phyloP scores from a whole-genome alignment of 805 yeast genomes.

The Myxozyma kluyveri region DNA sequence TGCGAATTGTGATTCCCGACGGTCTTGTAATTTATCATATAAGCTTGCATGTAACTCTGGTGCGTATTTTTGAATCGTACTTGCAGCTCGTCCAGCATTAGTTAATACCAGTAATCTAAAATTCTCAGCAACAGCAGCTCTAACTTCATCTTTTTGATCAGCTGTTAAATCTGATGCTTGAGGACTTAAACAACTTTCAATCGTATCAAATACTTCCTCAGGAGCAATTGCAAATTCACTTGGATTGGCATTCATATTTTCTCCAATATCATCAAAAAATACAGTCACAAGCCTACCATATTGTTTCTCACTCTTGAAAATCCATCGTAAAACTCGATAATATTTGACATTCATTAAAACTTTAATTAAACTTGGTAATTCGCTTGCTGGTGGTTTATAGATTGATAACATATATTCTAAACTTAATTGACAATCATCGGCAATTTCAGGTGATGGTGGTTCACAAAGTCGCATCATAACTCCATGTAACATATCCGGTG shows the following conservation, averaged over 20 bases:
- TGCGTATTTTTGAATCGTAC: slow-evolving; percentile 18
- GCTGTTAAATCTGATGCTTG: slow-evolving; percentile 14
- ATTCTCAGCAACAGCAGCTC: slow-evolving; percentile 15
- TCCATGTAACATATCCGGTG: slow-evolving; percentile 54
- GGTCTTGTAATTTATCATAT: slow-evolving; percentile 17
- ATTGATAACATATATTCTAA: slow-evolving; percentile 66
- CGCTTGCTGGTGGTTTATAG: slow-evolving; percentile 52
- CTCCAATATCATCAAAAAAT: slow-evolving; percentile 21
- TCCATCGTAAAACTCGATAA: slow-evolving; percentile 54
- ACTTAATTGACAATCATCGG: slow-evolving; percentile 70
- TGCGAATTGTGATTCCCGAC: slow-evolving; percentile 17
- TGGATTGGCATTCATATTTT: background rate
- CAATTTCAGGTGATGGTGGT: slow-evolving; percentile 38
- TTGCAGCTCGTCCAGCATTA: slow-evolving; percentile 25
- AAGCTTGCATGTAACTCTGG: slow-evolving; percentile 26
- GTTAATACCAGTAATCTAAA: slow-evolving; percentile 24
- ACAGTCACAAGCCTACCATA: slow-evolving; percentile 49
- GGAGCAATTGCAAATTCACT: slow-evolving; percentile 5
- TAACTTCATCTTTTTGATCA: slow-evolving; percentile 20
- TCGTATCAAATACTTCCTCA: slow-evolving; percentile 26
- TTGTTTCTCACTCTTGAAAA: slow-evolving; percentile 55
- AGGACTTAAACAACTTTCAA: slow-evolving; percentile 24
- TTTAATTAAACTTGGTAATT: slow-evolving; percentile 49
- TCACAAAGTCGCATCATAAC: slow-evolving; percentile 52
- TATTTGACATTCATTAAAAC: slow-evolving; percentile 56